These are phyloP conservation scores for Ophiostoma tasmaniense DNA, from an alignment of 2,329 filamentous ascomycete species.

Conservation along the genomic window DNA sequence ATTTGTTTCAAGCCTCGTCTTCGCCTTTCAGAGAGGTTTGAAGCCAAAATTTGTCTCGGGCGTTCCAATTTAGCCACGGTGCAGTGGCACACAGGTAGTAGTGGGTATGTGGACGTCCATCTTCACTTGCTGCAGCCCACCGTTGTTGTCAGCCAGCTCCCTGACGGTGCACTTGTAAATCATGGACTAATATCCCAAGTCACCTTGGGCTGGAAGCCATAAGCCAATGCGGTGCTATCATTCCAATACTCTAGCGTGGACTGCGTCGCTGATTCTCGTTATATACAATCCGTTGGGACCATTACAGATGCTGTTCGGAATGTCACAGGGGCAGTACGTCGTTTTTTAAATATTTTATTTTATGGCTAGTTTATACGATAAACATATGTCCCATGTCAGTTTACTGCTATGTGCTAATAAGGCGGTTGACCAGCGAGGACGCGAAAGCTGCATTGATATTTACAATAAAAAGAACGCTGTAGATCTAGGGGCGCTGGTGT, in stretches of 20 bases:
- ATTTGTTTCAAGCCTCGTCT: conserved; percentile 27
- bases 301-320: background rate
- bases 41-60: conserved; percentile 25
- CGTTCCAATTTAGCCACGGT: conserved; percentile 23
- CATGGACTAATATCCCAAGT: background rate
- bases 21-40: conserved; percentile 21
- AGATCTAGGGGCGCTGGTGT: no score
- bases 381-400: no score
- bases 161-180: background rate
- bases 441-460: no score
- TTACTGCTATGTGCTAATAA: no score
- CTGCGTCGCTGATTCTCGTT: background rate
- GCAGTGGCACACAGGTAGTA: conserved; percentile 17
- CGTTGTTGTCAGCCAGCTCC: background rate
- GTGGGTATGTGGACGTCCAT: background rate
- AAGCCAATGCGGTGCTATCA: background rate
- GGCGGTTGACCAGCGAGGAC: no score
- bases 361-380: no score
- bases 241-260: background rate
- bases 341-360: no score
- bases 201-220: background rate
- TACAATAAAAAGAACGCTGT: no score
- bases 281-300: no score
- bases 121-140: background rate
- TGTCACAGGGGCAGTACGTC: no score